These are phyloP conservation scores for Daldinia loculata DNA, from an alignment of 495 filamentous ascomycete genomes.

Conservation along the genomic window DNA sequence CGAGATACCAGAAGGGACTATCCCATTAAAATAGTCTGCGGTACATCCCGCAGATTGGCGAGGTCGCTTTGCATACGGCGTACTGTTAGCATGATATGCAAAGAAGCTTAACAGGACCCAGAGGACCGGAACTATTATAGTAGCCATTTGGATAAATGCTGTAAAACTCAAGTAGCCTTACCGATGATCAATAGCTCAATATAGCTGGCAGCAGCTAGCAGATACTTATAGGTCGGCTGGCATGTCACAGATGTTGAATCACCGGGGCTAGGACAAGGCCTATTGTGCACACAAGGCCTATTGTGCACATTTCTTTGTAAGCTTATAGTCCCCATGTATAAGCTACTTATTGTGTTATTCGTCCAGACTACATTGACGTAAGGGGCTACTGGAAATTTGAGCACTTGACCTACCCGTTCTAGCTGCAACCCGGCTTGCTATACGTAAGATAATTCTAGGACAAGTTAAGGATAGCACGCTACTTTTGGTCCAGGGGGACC, in stretches of 20 bases:
- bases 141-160: slow-evolving; percentile 36
- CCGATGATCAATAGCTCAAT: slow-evolving; percentile 1
- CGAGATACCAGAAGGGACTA: slow-evolving; percentile 27
- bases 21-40: slow-evolving; percentile 30
- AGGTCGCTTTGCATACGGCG: slow-evolving; percentile 28
- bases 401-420: slow-evolving; percentile 5
- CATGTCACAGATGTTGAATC: not conserved
- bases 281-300: not conserved
- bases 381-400: not conserved
- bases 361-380: not conserved
- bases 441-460: not conserved
- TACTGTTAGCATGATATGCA: slow-evolving; percentile 18
- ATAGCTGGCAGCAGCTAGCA: not conserved
- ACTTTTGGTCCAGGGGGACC: not conserved
- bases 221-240: slow-evolving; percentile 15
- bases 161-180: slow-evolving; percentile 12
- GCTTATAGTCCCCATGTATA: slow-evolving; percentile 11
- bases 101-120: slow-evolving; percentile 29
- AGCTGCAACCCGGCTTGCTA: not conserved
- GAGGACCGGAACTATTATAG: slow-evolving; percentile 6
- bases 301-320: slow-evolving; percentile 4
- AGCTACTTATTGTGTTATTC: not conserved
- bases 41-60: slow-evolving; percentile 38
- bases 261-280: not conserved
- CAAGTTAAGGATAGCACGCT: not conserved